Conservation (phyloP, 2,329 filamentous ascomycete species). For the Botryosphaeria agaves region DNA sequence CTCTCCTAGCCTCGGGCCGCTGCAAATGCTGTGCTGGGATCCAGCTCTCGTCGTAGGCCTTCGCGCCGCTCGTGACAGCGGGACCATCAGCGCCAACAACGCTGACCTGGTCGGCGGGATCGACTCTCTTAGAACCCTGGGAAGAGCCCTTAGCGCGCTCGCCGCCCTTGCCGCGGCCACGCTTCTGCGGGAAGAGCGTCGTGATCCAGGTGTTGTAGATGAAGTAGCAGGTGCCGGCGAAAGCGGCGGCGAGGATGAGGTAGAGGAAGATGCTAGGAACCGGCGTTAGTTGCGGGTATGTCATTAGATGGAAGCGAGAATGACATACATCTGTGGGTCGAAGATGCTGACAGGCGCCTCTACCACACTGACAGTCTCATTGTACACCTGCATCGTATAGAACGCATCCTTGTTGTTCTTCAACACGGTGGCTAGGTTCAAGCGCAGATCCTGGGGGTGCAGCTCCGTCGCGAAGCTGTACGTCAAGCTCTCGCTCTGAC, state of each 20-base stretch:
- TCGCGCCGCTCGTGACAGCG: slow-evolving; percentile 49
- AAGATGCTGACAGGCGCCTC: slow-evolving; percentile 84
- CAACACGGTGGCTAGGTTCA: slow-evolving; percentile 63
- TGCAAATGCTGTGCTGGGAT: slow-evolving; percentile 82
- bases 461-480: slow-evolving; percentile 83
- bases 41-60: slow-evolving; percentile 83
- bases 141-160: slow-evolving; percentile 47
- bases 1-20: slow-evolving; percentile 53
- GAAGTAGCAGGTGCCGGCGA: slow-evolving; percentile 75
- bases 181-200: slow-evolving; percentile 80
- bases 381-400: slow-evolving; percentile 65
- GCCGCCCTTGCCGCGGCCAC: slow-evolving; percentile 38
- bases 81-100: slow-evolving; percentile 56
- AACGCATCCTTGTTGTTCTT: slow-evolving; percentile 46
- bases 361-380: slow-evolving; percentile 69
- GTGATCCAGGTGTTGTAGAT: slow-evolving; percentile 98
- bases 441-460: slow-evolving; percentile 73
- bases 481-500: slow-evolving; percentile 57
- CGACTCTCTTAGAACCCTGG: slow-evolving; percentile 50
- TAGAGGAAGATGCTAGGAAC: slow-evolving; percentile 84
- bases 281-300: slow-evolving; percentile 5
- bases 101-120: slow-evolving; percentile 37
- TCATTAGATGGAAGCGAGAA: slow-evolving; percentile 1
- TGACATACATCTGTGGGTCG: slow-evolving; percentile 79
- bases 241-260: slow-evolving; percentile 65